A percentile compares a stretch with the other conserved stretches of the same genome.
Evolutionary conservation across 1,284 basidiomycete genomes (phyloP).

Genomic region (Puccinia triticina): DNA sequence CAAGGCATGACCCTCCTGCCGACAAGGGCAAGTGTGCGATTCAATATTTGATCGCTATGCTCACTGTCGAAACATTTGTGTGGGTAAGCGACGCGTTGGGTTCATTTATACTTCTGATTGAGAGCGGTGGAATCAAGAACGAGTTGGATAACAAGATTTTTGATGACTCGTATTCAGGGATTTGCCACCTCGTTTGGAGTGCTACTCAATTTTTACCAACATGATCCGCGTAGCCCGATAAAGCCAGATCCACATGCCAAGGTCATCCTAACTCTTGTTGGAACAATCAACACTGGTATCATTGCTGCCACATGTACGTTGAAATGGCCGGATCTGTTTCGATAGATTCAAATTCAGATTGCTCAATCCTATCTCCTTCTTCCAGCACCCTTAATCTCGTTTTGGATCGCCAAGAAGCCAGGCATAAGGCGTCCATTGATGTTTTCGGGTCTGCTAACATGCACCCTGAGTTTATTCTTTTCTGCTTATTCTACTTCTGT

Average conservation of each 20-base stretch:
- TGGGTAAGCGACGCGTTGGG: not conserved
- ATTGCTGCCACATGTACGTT: constrained; percentile 30
- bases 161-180: not conserved
- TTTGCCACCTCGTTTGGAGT: constrained; percentile 48
- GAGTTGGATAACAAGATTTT: not conserved
- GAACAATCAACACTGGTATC: constrained; percentile 44
- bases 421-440: constrained; percentile 22
- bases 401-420: constrained; percentile 23
- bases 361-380: not conserved
- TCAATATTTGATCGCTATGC: constrained; percentile 26
- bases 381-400: constrained; percentile 16
- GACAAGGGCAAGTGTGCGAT: constrained; percentile 2
- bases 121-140: not conserved
- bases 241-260: constrained; percentile 5
- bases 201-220: constrained; percentile 35
- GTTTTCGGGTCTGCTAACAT: constrained; percentile 18
- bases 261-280: constrained; percentile 41
- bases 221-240: constrained; percentile 28
- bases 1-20: not conserved
- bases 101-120: not conserved
- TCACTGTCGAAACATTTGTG: constrained; percentile 8
- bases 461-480: constrained; percentile 25
- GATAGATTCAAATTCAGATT: not conserved
- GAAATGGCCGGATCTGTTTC: not conserved
- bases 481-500: constrained; percentile 43